Evolutionary conservation across 106 monocot species (phyloP), one percentile per base, ranked within the genome.

Genomic region (Triglochin maritima): DNA sequence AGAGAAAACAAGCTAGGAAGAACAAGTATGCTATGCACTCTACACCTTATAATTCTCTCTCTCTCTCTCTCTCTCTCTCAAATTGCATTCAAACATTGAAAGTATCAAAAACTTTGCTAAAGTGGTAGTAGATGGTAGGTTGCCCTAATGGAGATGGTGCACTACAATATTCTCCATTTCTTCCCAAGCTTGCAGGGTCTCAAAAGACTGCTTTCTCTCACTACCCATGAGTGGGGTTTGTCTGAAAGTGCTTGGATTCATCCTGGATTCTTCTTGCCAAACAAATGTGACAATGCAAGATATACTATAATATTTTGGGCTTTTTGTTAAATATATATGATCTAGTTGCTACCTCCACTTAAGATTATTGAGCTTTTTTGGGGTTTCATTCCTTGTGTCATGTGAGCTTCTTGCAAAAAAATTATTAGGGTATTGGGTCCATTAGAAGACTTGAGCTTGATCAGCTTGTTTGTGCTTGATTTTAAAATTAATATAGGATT

Each of bases 241-340:
- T 80, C 80, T 64, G 58, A 17, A 68, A 58, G 66, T 60, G 70
- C 75, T 80, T 80, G 80, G 50, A 62, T 44, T 52, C 44, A 58
- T 70, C 63, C 48, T 59, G 70, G 74, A 79, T 75, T 79, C 74
- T 71, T 71, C 67, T 66, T 45, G 63, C 72, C 72, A 56, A 64
- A 66, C 50, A 61, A 51, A 59, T 52, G 52, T 17, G 47, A 60
- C 75, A 62, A 62, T 29, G 29, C 29, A 29, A 29, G 29, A 29
- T 29, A 29, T 29, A 29, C 29, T 29, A 29, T 29, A 29, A 29
- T 29, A 29, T 29, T 1, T 29, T 29, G 29, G 29, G 29, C 1
- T 29, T 29, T 29, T 29, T 29, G 29, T 29, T 29, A 29, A 29
- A 29, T 29, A 29, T 29, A 29, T 29, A 29, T 29, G 29, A 29